Evolutionary conservation across 768 basidiomycete genomes (phyloP).

Genomic region (Antrodiella citrinella): DNA sequence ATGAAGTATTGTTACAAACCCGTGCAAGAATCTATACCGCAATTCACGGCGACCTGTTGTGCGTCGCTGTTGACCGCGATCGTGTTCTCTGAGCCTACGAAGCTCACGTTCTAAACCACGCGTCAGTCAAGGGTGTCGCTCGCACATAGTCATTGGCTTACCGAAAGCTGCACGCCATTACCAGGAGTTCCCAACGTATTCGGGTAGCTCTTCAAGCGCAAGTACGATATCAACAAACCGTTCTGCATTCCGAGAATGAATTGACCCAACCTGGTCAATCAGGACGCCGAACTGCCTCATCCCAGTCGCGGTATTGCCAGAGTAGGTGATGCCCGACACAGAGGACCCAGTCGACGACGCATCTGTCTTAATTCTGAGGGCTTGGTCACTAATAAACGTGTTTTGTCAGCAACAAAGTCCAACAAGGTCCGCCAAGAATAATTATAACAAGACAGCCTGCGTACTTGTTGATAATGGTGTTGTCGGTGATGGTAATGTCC

Average conservation of each 20-base stretch:
- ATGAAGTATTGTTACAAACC: slow-evolving; percentile 24
- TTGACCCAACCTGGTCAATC: slow-evolving; percentile 43
- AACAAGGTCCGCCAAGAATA: too few species aligned
- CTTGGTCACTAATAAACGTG: slow-evolving; percentile 35
- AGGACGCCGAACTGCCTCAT: slow-evolving; percentile 44
- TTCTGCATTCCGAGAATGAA: not conserved
- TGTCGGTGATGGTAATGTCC: slow-evolving; percentile 38
- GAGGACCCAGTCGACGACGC: slow-evolving; percentile 34
- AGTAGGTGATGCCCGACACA: slow-evolving; percentile 44
- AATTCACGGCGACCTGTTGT: slow-evolving; percentile 44
- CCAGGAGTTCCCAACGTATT: slow-evolving; percentile 43
- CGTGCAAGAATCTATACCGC: slow-evolving; percentile 42
- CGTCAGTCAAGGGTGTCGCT: not conserved
- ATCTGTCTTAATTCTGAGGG: slow-evolving; percentile 55
- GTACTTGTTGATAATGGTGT: slow-evolving; percentile 50
- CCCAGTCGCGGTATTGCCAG: slow-evolving; percentile 44
- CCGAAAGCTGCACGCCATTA: slow-evolving; percentile 49
- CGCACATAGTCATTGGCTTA: slow-evolving; percentile 22
- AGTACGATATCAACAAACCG: not conserved
- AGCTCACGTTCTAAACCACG: slow-evolving; percentile 41
- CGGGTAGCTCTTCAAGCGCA: slow-evolving; percentile 45
- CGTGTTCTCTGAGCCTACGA: slow-evolving; percentile 31
- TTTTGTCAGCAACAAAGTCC: too few species aligned
- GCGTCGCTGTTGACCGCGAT: slow-evolving; percentile 37
- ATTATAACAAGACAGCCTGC: too few species aligned